Conservation (phyloP, 1,284 basidiomycete species). For the Coniferiporia sulphurascens region DNA sequence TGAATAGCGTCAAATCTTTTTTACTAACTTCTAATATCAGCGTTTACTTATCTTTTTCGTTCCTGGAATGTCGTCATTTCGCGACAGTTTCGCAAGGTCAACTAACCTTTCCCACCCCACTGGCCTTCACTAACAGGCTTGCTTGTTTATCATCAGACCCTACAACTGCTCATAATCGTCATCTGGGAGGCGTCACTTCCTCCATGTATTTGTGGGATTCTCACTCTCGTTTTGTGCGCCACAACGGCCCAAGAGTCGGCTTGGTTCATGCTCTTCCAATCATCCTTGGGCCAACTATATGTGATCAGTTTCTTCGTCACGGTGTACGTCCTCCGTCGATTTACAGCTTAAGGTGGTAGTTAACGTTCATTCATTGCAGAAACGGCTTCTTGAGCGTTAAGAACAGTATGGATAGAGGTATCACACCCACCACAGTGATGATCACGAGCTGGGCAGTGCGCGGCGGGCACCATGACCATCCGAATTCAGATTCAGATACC, state of each 20-base stretch:
- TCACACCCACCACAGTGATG: neutral
- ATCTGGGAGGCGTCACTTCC: conserved; percentile 31
- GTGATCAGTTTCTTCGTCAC: conserved; percentile 31
- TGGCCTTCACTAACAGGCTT: neutral
- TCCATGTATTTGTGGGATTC: conserved; percentile 27
- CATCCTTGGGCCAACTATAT: conserved; percentile 31
- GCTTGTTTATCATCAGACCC: neutral
- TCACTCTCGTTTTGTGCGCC: conserved; percentile 24
- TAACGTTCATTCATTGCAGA: neutral
- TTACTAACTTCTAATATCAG: neutral
- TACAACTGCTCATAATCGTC: conserved; percentile 24
- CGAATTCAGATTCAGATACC: neutral
- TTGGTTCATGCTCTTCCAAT: conserved; percentile 29
- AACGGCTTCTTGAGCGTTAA: conserved; percentile 6
- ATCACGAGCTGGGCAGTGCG: neutral
- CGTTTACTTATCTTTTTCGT: conserved; percentile 6
- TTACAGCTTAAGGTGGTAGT: neutral
- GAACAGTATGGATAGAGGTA: neutral
- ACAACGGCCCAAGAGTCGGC: conserved; percentile 22
- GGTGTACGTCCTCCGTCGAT: conserved; percentile 20
- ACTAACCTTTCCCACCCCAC: neutral
- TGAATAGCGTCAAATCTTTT: neutral
- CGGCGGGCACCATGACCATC: neutral
- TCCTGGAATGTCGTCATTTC: conserved; percentile 9
- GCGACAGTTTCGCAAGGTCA: conserved; percentile 4